phyloP scores from a whole-genome alignment of 2,329 filamentous ascomycete genomes.

The Penicillium italicum region DNA sequence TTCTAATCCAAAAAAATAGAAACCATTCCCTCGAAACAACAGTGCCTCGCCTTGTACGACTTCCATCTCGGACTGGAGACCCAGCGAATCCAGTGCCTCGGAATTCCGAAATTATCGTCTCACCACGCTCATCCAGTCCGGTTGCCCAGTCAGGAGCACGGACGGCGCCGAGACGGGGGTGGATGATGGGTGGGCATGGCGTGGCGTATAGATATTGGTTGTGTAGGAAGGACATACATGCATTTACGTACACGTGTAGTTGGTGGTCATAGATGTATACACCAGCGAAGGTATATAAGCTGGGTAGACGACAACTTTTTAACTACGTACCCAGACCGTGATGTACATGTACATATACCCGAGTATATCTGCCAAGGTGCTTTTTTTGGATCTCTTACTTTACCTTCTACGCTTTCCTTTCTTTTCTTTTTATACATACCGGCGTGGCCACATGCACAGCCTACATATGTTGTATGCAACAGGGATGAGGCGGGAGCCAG shows the following conservation, averaged over 20 bases:
- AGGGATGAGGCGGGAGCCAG: not conserved
- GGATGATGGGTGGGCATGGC: not conserved
- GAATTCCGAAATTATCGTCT: slow-evolving; percentile 14
- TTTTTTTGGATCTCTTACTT: not conserved
- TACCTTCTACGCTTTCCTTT: too few species aligned
- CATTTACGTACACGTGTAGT: not conserved
- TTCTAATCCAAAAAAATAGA: not conserved
- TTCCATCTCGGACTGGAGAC: slow-evolving; percentile 5
- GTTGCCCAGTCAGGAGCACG: slow-evolving; percentile 1
- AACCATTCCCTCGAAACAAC: not conserved
- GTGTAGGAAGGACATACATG: not conserved
- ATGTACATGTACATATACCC: not conserved
- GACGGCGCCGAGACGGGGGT: not conserved
- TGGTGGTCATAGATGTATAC: not conserved
- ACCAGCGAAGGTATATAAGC: not conserved
- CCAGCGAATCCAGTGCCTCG: slow-evolving; percentile 14
- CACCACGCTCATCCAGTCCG: slow-evolving; percentile 8
- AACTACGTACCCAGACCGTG: not conserved
- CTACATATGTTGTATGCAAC: not conserved
- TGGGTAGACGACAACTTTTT: not conserved
- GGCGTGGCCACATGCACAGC: not conserved
- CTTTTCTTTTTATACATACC: not conserved
- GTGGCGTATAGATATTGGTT: not conserved
- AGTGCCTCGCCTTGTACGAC: slow-evolving; percentile 9
- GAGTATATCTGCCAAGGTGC: not conserved